A percentile compares a stretch with the other conserved stretches of the same genome.
Evolutionary conservation across 179 eudicot species (phyloP).

Genomic region (Beta macrorhiza): DNA sequence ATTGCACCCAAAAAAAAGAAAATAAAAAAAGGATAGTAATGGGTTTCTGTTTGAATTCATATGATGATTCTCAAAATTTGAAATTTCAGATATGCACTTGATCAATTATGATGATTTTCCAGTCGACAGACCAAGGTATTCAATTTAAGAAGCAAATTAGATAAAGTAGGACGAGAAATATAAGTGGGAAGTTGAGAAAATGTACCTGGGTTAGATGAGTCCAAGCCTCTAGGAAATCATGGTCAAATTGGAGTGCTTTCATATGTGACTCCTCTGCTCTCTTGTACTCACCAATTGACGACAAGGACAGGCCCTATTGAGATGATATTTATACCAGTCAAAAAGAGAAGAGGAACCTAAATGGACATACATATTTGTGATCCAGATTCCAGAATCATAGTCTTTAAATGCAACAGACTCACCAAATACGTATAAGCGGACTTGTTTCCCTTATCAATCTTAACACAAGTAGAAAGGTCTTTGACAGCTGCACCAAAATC

Average conservation of each 20-base stretch:
- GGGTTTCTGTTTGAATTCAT: neutral
- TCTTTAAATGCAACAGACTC: slow-evolving; percentile 28
- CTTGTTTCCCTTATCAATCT: slow-evolving; percentile 65
- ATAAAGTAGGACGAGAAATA: neutral
- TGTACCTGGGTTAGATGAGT: slow-evolving; percentile 85
- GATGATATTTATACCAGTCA: slow-evolving; percentile 14
- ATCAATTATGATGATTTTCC: neutral
- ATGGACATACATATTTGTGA: slow-evolving; percentile 3
- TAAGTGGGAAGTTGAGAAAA: neutral
- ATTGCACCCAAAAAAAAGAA: neutral
- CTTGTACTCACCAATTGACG: slow-evolving; percentile 74
- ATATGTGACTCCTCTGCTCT: slow-evolving; percentile 89
- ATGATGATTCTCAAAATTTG: neutral
- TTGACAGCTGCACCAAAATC: slow-evolving; percentile 81
- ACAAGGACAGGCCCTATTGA: slow-evolving; percentile 79
- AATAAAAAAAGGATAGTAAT: neutral
- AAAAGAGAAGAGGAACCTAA: neutral
- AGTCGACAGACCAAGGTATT: neutral
- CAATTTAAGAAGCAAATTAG: neutral
- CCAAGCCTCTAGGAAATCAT: slow-evolving; percentile 84
- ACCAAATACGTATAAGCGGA: slow-evolving; percentile 97
- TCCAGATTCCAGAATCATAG: neutral
- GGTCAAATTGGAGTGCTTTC: slow-evolving; percentile 75
- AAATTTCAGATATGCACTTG: neutral
- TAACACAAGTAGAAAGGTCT: slow-evolving; percentile 84